Evolutionary conservation across 495 filamentous ascomycete genomes (phyloP).

Genomic region (Immersiella caudata): DNA sequence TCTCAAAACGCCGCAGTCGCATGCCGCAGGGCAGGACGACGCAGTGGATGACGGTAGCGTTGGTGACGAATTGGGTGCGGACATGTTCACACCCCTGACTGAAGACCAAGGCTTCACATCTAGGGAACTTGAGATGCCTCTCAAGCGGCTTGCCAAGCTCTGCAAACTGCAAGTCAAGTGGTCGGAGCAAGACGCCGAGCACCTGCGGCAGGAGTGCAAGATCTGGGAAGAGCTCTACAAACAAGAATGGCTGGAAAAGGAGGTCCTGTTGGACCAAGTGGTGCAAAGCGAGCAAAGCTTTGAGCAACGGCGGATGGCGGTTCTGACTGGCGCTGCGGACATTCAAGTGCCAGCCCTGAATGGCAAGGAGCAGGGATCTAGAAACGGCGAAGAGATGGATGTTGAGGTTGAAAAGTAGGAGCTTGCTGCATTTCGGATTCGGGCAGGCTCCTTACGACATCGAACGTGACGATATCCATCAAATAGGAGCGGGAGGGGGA

Average conservation of each 20-base stretch:
- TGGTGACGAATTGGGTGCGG: constrained; percentile 50
- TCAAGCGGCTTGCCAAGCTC: constrained; percentile 70
- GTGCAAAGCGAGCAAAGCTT: constrained; percentile 56
- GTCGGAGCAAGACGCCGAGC: constrained; percentile 70
- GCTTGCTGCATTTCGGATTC: neutral
- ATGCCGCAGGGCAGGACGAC: constrained; percentile 59
- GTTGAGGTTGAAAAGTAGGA: neutral
- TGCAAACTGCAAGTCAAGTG: constrained; percentile 79
- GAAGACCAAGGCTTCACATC: constrained; percentile 69
- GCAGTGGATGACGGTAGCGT: constrained; percentile 53
- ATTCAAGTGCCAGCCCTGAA: constrained; percentile 20
- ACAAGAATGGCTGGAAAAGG: constrained; percentile 84
- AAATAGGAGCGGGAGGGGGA: too few relatives aligned
- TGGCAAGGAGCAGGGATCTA: neutral
- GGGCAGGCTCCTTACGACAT: too few relatives aligned
- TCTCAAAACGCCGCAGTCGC: constrained; percentile 56
- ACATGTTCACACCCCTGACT: constrained; percentile 53
- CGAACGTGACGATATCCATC: too few relatives aligned
- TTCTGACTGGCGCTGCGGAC: constrained; percentile 43
- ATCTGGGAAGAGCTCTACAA: constrained; percentile 66
- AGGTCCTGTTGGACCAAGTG: constrained; percentile 61
- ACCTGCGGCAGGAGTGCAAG: constrained; percentile 65
- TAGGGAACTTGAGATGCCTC: constrained; percentile 69
- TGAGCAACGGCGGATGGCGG: constrained; percentile 47
- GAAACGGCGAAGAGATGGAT: neutral